Evolutionary conservation across 1,139 yeast species (phyloP).

Genomic region (Blastobotrys arbuscula): DNA sequence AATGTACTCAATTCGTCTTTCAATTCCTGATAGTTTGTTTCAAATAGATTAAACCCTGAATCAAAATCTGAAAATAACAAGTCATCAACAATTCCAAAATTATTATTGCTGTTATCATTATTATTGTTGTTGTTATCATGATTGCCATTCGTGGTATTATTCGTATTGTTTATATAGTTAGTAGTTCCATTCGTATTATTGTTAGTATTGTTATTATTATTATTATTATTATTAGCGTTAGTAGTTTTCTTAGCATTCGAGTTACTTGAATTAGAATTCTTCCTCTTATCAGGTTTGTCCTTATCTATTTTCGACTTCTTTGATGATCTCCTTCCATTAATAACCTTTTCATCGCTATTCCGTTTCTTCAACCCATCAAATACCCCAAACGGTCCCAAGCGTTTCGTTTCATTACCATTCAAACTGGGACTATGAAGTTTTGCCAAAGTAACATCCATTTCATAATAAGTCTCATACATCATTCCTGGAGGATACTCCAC

Average conservation of each 20-base stretch:
- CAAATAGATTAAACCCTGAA: conserved; percentile 4
- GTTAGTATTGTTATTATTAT: background rate
- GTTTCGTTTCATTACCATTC: conserved; percentile 46
- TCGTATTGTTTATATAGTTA: background rate
- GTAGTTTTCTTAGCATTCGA: background rate
- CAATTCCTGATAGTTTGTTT: conserved; percentile 10
- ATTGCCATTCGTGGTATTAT: background rate
- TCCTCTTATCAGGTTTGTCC: background rate
- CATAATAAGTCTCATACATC: conserved; percentile 69
- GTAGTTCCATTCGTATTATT: background rate
- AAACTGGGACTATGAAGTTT: conserved; percentile 51
- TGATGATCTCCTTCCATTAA: background rate
- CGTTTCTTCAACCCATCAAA: conserved; percentile 41
- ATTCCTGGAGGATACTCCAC: conserved; percentile 59
- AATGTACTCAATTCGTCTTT: conserved; percentile 12
- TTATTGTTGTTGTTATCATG: background rate
- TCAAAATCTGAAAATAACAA: conserved; percentile 3
- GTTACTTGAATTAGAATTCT: background rate
- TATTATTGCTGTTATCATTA: background rate
- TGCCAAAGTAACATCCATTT: conserved; percentile 69
- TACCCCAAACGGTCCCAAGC: conserved; percentile 81
- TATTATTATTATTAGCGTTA: background rate
- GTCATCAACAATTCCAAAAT: conserved; percentile 5
- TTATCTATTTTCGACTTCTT: background rate
- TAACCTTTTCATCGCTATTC: conserved; percentile 9